phyloP scores from a whole-genome alignment of 1,139 yeast genomes.

The Kazachstania sp. region DNA sequence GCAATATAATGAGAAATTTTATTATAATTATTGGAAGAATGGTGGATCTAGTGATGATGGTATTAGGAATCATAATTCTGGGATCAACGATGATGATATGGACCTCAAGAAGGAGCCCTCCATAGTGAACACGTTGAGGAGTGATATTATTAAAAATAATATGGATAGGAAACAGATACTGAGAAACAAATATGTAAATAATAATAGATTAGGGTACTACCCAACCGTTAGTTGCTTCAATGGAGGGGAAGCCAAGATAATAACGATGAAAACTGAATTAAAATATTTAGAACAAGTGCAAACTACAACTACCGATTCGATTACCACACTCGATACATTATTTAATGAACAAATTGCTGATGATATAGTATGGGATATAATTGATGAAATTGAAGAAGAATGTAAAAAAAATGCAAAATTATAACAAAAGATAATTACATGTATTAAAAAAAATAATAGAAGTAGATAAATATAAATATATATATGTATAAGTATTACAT shows the following conservation, averaged over 20 bases:
- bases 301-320: not conserved
- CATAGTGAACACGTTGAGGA: too few relatives aligned
- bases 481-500: too few relatives aligned
- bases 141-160: not conserved
- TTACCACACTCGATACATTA: constrained; percentile 4
- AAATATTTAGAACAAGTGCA: constrained; percentile 38
- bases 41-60: constrained; percentile 9
- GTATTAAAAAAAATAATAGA: not conserved
- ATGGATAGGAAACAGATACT: constrained; percentile 26
- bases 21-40: constrained; percentile 36
- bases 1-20: constrained; percentile 36
- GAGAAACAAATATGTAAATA: constrained; percentile 47
- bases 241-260: constrained; percentile 55
- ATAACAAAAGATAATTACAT: not conserved
- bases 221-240: constrained; percentile 82
- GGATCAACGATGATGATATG: too few relatives aligned
- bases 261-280: constrained; percentile 38
- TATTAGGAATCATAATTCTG: too few relatives aligned
- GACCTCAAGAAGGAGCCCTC: too few relatives aligned
- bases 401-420: not conserved
- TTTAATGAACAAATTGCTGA: constrained; percentile 46
- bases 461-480: too few relatives aligned
- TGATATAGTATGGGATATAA: constrained; percentile 71
- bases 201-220: constrained; percentile 81
- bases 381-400: constrained; percentile 77